phyloP scores from a whole-genome alignment of 441 rosid genomes.

The Corymbia citriodora region DNA sequence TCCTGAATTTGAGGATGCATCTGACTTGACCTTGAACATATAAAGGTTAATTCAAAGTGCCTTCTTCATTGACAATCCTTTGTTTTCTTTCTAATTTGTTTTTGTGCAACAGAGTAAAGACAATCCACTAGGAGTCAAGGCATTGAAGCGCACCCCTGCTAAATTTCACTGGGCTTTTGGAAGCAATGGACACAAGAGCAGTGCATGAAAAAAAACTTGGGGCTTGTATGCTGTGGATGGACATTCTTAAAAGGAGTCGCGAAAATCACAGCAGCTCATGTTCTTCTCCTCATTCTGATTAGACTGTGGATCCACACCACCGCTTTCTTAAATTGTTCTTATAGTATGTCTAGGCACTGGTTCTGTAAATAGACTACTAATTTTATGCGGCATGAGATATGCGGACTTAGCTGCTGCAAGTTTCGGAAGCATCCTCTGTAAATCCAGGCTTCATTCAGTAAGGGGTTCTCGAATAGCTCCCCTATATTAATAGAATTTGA shows the following conservation, averaged over 20 bases:
- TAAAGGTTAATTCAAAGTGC: background rate
- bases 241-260: background rate
- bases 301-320: background rate
- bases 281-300: slow-evolving; percentile 8
- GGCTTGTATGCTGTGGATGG: background rate
- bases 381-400: slow-evolving; percentile 1
- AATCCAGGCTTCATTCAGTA: slow-evolving; percentile 16
- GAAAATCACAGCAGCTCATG: background rate
- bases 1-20: background rate
- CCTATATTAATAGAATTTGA: background rate
- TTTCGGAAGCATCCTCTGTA: slow-evolving; percentile 6
- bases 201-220: background rate
- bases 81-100: background rate
- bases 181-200: background rate
- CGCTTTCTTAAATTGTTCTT: background rate
- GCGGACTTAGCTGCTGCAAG: slow-evolving; percentile 2
- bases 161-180: slow-evolving; percentile 8
- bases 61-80: background rate
- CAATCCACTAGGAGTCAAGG: slow-evolving; percentile 8
- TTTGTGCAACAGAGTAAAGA: slow-evolving; percentile 10
- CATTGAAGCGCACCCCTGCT: slow-evolving; percentile 16
- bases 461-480: slow-evolving; percentile 13
- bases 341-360: background rate
- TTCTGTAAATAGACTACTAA: slow-evolving; percentile 23
- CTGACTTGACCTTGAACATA: background rate